Evolutionary conservation across 306 rosid genomes (phyloP), one percentile per base, ranked within the genome.

Genomic region (Fagus crenata): DNA sequence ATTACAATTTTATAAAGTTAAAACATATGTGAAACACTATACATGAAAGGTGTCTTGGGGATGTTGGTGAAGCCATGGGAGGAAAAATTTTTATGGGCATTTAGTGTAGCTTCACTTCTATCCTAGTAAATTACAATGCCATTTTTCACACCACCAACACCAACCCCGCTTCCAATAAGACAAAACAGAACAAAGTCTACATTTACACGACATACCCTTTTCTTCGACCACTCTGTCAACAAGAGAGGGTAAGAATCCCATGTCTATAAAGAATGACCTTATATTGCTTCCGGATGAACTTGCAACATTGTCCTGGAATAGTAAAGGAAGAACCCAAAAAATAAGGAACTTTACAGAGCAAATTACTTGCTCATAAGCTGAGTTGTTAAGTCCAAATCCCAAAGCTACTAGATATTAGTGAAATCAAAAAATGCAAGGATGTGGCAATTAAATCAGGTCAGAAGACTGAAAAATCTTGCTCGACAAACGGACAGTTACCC

Each of bases 161-260:
- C 77, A 2, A 4, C 69, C 98, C 61, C 17, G 15, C 2, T 41
- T 59, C 13, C 14, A 46, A 15, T 11, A 61, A 2, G 33, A 81
- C 46, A 33, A 41, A 77, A 49, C 60, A 58, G n/a, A 67, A 46
- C 18, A 54, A 11, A 31, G 32, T 42, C 6, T 51, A 2, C 54
- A 58, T 28, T 78, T 65, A 63, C 77, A 74, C 49, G 60, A 77
- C 78, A 33, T 89, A 92, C 96, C 98, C 77, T 90, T 93, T 81
- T 92, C 93, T 79, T 81, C 76, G 75, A 93, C 87, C 73, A 85
- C 97, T 86, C 75, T 85, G 81, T 93, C 93, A 1, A 92, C 97
- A 32, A 86, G 90, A 59, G 82, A 64, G 1, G 96, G 94, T 40
- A 14, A 78, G 78, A 93, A 93, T 69, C 97, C 97, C 98, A 93